These are phyloP conservation scores for Populus deltoides DNA, from an alignment of 345 rosid species.

Conservation along the genomic window DNA sequence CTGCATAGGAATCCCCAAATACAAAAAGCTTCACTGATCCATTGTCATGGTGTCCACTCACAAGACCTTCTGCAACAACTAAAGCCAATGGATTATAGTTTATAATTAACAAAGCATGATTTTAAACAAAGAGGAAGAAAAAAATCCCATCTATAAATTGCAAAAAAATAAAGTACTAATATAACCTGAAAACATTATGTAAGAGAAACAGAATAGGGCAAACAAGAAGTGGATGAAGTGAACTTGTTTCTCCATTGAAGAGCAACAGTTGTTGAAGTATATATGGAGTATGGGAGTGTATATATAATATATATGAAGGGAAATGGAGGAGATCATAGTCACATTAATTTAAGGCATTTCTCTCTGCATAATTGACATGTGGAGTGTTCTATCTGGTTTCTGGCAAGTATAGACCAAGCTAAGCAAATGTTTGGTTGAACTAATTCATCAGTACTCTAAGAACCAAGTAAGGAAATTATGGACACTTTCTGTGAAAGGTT, in stretches of 20 bases:
- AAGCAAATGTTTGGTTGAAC: not conserved
- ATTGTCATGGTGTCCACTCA: not conserved
- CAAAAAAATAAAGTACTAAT: not conserved
- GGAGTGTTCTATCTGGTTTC: too few species aligned
- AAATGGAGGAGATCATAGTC: too few species aligned
- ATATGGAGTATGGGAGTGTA: not conserved
- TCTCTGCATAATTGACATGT: too few species aligned
- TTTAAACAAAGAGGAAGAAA: not conserved
- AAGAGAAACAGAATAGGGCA: not conserved
- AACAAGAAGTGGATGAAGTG: not conserved
- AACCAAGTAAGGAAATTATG: too few species aligned
- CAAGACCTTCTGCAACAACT: not conserved
- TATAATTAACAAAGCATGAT: too few species aligned
- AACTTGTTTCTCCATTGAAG: conserved; percentile 4
- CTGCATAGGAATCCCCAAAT: conserved; percentile 71
- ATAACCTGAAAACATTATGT: not conserved
- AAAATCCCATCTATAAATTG: not conserved
- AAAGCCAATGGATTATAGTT: not conserved
- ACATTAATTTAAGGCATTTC: too few species aligned
- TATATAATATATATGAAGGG: too few species aligned
- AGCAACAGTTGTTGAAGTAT: not conserved
- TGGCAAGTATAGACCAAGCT: too few species aligned
- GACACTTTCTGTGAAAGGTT: too few species aligned
- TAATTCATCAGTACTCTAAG: not conserved
- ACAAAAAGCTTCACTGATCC: conserved; percentile 45